Conservation (phyloP, 2,329 filamentous ascomycete genomes). For the Claviceps sorghi region DNA sequence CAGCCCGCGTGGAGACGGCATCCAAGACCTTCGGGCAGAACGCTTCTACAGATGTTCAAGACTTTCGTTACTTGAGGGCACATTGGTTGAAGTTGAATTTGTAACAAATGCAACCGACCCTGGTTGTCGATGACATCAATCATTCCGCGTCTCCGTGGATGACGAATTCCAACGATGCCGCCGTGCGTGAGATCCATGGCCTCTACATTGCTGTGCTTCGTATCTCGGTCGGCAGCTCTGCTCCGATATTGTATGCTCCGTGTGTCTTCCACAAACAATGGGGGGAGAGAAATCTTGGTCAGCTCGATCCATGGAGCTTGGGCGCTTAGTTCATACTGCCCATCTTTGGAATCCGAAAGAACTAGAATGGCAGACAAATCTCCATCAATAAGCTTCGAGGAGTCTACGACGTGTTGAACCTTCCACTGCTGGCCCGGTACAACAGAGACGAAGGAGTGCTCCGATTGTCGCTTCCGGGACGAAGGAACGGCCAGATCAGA, state of each 20-base stretch:
- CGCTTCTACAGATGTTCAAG: slow-evolving; percentile 47
- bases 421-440: slow-evolving; percentile 35
- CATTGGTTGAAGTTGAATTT: slow-evolving; percentile 51
- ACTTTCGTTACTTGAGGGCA: slow-evolving; percentile 47
- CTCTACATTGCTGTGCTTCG: slow-evolving; percentile 28
- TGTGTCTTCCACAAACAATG: slow-evolving; percentile 44
- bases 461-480: slow-evolving; percentile 10
- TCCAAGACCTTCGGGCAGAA: slow-evolving; percentile 42
- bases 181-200: slow-evolving; percentile 32
- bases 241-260: slow-evolving; percentile 43
- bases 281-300: slow-evolving; percentile 50
- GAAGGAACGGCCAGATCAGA: slow-evolving; percentile 13
- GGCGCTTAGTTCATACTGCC: slow-evolving; percentile 51
- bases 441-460: slow-evolving; percentile 14
- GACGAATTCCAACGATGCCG: slow-evolving; percentile 38
- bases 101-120: slow-evolving; percentile 48
- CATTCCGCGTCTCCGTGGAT: slow-evolving; percentile 43
- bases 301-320: slow-evolving; percentile 64
- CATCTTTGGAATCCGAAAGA: slow-evolving; percentile 49
- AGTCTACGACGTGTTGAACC: slow-evolving; percentile 56
- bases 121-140: slow-evolving; percentile 53
- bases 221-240: slow-evolving; percentile 37
- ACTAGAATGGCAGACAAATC: slow-evolving; percentile 54
- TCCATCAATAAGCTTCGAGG: slow-evolving; percentile 55
- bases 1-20: slow-evolving; percentile 53